phyloP scores from a whole-genome alignment of 306 rosid genomes.

The Quercus alba region DNA sequence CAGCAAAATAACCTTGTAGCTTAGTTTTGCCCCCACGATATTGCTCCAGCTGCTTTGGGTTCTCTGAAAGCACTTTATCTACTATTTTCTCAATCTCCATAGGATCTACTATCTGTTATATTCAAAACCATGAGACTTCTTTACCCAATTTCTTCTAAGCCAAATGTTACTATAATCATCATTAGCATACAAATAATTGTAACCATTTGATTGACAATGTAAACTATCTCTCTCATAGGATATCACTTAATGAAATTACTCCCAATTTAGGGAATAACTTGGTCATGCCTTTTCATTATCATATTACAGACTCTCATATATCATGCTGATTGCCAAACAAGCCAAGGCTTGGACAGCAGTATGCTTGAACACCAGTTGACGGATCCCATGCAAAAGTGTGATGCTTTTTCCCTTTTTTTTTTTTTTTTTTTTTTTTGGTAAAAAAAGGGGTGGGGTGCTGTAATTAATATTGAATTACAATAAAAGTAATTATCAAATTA shows the following conservation, averaged over 20 bases:
- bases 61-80: constrained; percentile 66
- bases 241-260: neutral
- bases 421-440: neutral
- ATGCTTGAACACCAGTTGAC: neutral
- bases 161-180: constrained; percentile 10
- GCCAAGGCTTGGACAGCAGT: neutral
- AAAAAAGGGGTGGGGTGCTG: neutral
- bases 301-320: neutral
- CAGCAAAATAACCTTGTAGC: constrained; percentile 82
- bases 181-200: neutral
- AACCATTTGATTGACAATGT: neutral
- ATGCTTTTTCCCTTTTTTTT: no score
- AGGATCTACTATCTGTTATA: constrained; percentile 80
- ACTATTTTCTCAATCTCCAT: constrained; percentile 83
- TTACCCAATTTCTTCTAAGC: neutral
- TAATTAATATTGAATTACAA: neutral
- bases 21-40: constrained; percentile 83
- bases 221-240: neutral
- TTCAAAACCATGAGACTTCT: constrained; percentile 17
- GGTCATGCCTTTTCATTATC: constrained; percentile 3
- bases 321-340: neutral
- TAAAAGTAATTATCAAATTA: neutral
- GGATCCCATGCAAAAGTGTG: neutral
- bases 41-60: constrained; percentile 90
- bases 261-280: constrained; percentile 2